Evolutionary conservation across 306 rosid species (phyloP), one percentile per base, ranked within the genome.

Genomic region (Lagenaria siceraria): DNA sequence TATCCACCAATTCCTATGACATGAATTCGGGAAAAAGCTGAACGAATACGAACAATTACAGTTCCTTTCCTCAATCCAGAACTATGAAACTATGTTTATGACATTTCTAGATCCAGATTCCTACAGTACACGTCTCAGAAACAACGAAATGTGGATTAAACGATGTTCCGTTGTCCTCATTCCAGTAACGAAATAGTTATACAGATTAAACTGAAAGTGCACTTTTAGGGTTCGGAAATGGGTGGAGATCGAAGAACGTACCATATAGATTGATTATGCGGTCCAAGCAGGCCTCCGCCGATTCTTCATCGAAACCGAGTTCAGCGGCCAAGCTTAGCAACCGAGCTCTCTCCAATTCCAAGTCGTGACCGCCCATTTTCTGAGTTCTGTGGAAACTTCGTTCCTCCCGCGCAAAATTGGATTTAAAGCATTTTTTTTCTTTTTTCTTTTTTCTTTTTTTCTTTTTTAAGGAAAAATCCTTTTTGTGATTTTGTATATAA

Each of bases 261-360:
- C 97, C 98, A 76, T 95, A 90, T 77, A 95, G 96, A 79, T 79
- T 64, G 79, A 92, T 62, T 4, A 92, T 89, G 24, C 96, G 97
- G 77, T 89, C 82, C 83, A 95, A 81, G 74, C 91, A 92, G 77
- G 86, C 85, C 52, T 40, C 64, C 5, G 98, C 93, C 18, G 96
- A 87, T 74, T 74, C 83, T 61, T 90, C 84, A 40, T 89, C 93
- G 88, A 92, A 95, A 9, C 98, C 97, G 60, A 86, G 84, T 8
- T 92, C 92, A 8, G 86, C 87, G 31, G 98, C 98, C 80, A 95
- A 82, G 58, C 95, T 92, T 49, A 95, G 56, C 86, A 95, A 75
- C 7, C 97, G 95, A 85, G 83, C 81, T 87, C 80, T 92, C 86
- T 95, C 97, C 53, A 89, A 49, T 49, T 85, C 93, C 59, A 88